Base-by-base conservation (phyloP, 2,329 filamentous ascomycete species). In the Chaetoscypha palmicola region DNA sequence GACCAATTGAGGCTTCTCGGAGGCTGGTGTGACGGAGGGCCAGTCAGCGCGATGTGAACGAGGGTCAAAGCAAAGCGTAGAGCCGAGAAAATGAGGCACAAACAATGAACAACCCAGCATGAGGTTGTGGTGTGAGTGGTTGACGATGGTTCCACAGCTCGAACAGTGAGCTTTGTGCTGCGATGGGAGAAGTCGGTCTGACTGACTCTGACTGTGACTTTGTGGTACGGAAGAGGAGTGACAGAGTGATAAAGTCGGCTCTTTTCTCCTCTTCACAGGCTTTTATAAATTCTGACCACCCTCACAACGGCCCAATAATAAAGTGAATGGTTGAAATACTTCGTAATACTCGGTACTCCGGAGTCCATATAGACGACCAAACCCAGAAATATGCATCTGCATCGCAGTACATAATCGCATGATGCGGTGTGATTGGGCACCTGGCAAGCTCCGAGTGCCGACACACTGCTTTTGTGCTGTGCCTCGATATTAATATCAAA, bases 401-500 rank as follows among this genome's bases (percentile, higher is more conserved):
- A 28, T 28, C 12, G 7, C 24, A 28, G 24, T 28, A 19, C 16
- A 10, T 35, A 5, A 19, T 35, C 17, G 5, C 4, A 3, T 3
- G 31, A 33, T 33, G 10, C 14, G 5, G 31, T 16, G 11, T 37
- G 34, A 37, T 37, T 37, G 34, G 34, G 4, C 19, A 14, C n/a
- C n/a, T n/a, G n/a, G n/a, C n/a, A n/a, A n/a, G n/a, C 9, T 21
- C 9, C 19, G 20, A 14, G 10, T 11, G n/a, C 16, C 16, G 10
- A 11, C 12, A 14, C 11, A 10, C 19, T 21, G 35, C 35, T 23
- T 24, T 38, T n/a, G 21, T 23, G 34, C 34, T 37, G 34, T 37
- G 34, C 34, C 34, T 37, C 34, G 34, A 37, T 37, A 37, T 37
- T 38, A 28, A 39, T 14, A 39, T 30, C 10, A 39, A 28, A 20